Percentiles rank a stretch among this genome's conserved stretches.
These are phyloP conservation scores for Fusarium protoensiforme DNA, from an alignment of 2,329 filamentous ascomycete genomes.

Conservation along the genomic window DNA sequence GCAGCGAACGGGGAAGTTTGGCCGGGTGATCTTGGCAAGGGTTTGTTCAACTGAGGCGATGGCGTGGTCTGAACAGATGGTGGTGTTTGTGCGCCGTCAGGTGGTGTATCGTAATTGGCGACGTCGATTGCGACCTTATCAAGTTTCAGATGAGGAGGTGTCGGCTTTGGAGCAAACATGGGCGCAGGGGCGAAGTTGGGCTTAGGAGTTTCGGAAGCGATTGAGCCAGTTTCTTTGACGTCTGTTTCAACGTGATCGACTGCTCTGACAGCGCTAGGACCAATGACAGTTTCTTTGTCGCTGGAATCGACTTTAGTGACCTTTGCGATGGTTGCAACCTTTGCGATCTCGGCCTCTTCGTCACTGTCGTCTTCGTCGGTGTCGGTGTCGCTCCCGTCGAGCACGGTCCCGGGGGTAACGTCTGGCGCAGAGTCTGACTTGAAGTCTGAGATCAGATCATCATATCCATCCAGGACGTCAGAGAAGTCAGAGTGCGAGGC, in stretches of 20 bases:
- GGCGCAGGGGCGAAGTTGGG: slow-evolving; percentile 55
- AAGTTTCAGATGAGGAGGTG: slow-evolving; percentile 65
- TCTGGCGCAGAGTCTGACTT: slow-evolving; percentile 42
- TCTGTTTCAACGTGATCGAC: slow-evolving; percentile 20
- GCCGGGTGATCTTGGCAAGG: slow-evolving; percentile 64
- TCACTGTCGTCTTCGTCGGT: slow-evolving; percentile 36
- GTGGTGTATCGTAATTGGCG: slow-evolving; percentile 40
- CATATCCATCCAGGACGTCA: slow-evolving; percentile 57
- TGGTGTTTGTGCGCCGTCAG: slow-evolving; percentile 42
- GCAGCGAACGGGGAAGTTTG: slow-evolving; percentile 60
- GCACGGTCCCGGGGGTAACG: slow-evolving; percentile 40
- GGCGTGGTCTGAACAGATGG: slow-evolving; percentile 40
- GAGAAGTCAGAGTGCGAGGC: slow-evolving; percentile 55
- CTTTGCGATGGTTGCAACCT: slow-evolving; percentile 14
- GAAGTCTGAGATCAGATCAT: slow-evolving; percentile 54
- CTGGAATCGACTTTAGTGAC: slow-evolving; percentile 30
- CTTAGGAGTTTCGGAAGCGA: slow-evolving; percentile 50
- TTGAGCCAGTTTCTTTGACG: slow-evolving; percentile 43
- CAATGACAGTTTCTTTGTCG: slow-evolving; percentile 34
- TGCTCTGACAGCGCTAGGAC: slow-evolving; percentile 21
- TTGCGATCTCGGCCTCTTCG: neutral
- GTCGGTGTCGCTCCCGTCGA: slow-evolving; percentile 40
- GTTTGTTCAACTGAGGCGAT: slow-evolving; percentile 62
- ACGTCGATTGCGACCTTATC: slow-evolving; percentile 52
- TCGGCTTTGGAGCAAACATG: slow-evolving; percentile 60